phyloP scores from a whole-genome alignment of 179 eudicot genomes.

The Patellifolia procumbens region DNA sequence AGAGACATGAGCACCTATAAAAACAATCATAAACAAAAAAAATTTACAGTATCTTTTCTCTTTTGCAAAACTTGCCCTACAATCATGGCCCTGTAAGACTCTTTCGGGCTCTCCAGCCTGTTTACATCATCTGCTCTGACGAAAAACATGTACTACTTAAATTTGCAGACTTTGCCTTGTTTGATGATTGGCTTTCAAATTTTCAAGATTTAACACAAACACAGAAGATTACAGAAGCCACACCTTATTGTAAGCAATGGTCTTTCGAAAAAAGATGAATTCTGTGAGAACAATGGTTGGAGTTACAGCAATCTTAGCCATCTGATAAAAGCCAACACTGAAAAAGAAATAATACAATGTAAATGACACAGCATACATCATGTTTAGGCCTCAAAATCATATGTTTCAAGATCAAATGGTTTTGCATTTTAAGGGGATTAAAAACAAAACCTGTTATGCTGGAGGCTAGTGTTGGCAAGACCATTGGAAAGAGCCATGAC shows the following conservation, averaged over 20 bases:
- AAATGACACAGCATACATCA: background rate
- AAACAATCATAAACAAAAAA: too few species aligned
- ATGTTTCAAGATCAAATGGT: too few species aligned
- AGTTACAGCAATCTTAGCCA: slow-evolving; percentile 98
- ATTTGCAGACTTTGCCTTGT: too few species aligned
- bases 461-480: slow-evolving; percentile 82
- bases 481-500: slow-evolving; percentile 98
- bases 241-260: slow-evolving; percentile 67
- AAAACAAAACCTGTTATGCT: slow-evolving; percentile 70
- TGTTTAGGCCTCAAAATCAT: background rate
- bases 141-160: too few species aligned
- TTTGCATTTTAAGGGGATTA: too few species aligned
- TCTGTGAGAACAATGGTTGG: slow-evolving; percentile 90
- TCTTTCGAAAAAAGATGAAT: slow-evolving; percentile 68
- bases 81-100: too few species aligned
- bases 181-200: background rate
- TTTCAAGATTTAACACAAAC: background rate
- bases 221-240: slow-evolving; percentile 1
- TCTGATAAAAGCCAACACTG: slow-evolving; percentile 99
- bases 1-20: background rate
- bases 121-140: too few species aligned
- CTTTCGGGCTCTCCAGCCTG: too few species aligned
- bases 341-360: background rate
- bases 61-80: too few species aligned
- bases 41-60: too few species aligned